Conservation (phyloP, 306 rosid species). For the Quercus berberidifolia region DNA sequence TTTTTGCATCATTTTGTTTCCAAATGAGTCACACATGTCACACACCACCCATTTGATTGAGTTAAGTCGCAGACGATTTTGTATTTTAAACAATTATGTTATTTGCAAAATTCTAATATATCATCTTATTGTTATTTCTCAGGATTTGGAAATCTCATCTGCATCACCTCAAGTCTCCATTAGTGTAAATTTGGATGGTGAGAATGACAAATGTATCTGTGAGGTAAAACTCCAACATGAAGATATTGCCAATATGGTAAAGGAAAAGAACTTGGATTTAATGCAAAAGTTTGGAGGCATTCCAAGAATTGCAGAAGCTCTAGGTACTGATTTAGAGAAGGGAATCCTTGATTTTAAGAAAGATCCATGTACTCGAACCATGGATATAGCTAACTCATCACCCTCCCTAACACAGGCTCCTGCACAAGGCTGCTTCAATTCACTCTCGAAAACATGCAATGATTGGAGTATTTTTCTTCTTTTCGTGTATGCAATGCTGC, state of each 20-base stretch:
- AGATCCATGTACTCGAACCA: not conserved
- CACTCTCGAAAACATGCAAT: not conserved
- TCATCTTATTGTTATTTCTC: no score
- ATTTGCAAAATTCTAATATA: no score
- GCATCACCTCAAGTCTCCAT: no score
- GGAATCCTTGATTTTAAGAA: not conserved
- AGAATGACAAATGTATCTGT: no score
- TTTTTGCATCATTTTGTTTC: no score
- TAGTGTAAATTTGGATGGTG: no score
- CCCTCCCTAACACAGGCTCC: not conserved
- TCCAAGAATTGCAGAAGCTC: conserved; percentile 5
- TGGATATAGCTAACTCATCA: no score
- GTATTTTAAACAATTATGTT: no score
- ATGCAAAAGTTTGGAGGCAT: conserved; percentile 9
- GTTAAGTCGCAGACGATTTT: no score
- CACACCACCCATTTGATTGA: no score
- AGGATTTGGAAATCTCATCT: no score
- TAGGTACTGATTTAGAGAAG: not conserved
- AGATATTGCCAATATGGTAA: not conserved
- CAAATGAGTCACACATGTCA: no score
- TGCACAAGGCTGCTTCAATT: not conserved
- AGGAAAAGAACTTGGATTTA: not conserved
- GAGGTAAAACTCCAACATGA: not conserved
- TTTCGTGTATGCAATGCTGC: not conserved
- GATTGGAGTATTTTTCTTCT: conserved; percentile 4